Evolutionary conservation across 164 flowering plant genomes (phyloP), one percentile per base, ranked within the genome.

Genomic region (Platanus orientalis): DNA sequence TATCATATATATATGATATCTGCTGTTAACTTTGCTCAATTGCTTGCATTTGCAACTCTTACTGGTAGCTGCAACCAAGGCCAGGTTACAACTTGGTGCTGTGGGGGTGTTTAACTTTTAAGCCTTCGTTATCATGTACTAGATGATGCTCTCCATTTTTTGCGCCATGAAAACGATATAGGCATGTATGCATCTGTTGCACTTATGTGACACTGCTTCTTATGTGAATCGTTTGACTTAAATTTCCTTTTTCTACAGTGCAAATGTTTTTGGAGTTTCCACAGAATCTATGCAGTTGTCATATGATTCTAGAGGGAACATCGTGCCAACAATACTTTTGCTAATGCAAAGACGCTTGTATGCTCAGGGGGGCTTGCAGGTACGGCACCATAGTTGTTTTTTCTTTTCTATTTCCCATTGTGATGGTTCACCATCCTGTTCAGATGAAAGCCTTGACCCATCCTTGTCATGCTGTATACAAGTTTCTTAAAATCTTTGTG

Each of bases 271-370:
- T 76, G 98, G 98, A 63, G 96, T 94, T 66, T 91, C 98, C 62
- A 87, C 96, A 19, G 74, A 83, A 72, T 94, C 97, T 16, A 94
- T 94, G 98, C 97, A 94, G 68, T 89, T 95, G 62, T 84, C 95
- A 26, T 88, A 79, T 64, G 97, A 94, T 68, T 65, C 66, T 17
- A 79, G 90, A 72, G 90, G 95, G 54, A 91, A 94, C 70, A 87
- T 96, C 61, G 95, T 94, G 58, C 98, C 98, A 1, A 91, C 92
- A 16, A 87, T 94, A 71, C 93, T 94, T 27, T 83, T 94, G 14
- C 76, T 76, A 88, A 83, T 94, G 95, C 98, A 94, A 58, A 81
- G 71, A 71, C 87, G 80, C 14, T 63, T 94, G 59, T 94, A 91
- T 72, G 54, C 81, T 23, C 88, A 71, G 67, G 88, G 89, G 23